Evolutionary conservation across 177 flowering plant species (phyloP), one percentile per base, ranked within the genome.

Genomic region (Telopea speciosissima): DNA sequence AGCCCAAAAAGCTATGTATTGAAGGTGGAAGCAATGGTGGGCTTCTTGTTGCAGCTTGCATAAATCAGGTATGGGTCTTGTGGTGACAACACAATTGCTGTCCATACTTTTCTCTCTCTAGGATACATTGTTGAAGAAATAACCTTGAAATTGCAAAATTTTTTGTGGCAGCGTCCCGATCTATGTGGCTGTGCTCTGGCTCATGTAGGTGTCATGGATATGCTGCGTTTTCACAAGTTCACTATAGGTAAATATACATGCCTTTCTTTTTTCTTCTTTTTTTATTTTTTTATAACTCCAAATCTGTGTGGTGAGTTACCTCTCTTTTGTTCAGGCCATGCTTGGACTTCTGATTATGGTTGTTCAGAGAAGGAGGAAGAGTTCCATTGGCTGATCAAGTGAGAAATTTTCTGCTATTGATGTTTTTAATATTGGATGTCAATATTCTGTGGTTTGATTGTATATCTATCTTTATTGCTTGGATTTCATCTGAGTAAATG

Each of bases 1-100:
- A 83, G 70, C 86, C 97, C 10, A 78, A 70, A 58, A 91, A 87
- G 81, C 76, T 96, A 76, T 93, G 95, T 59, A 93, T 96, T 80
- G 99, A 96, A 90, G 99, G 98, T 64, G 97, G 98, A 79, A 96
- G 99, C 82, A 96, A 96, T 79, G 98, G 98, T 67, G 99, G 99
- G 61, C 95, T 91, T 76, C 95, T 96, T 67, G 70, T 96, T 72
- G 99, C 91, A 9, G 99, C 96, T 68, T 91, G 97, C 79, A 86
- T 93, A 44, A 96, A 93, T 82, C 98, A 93, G 97, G 99, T 93
- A 58, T 8, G 9, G 36, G 33, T 25, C 19, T 16, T 65, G 16
- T 1, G 21, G n/a, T 28, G 13, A 62, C 14, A 10, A 31, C 16
- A 62, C 19, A 14, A 13, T 73, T 40, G 6, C 22, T 22, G 21